A percentile compares a stretch with the other conserved stretches of the same genome.
These are phyloP conservation scores for Nannochloropsis oceanica DNA, from an alignment of 108 stramenopile genomes.

Conservation along the genomic window DNA sequence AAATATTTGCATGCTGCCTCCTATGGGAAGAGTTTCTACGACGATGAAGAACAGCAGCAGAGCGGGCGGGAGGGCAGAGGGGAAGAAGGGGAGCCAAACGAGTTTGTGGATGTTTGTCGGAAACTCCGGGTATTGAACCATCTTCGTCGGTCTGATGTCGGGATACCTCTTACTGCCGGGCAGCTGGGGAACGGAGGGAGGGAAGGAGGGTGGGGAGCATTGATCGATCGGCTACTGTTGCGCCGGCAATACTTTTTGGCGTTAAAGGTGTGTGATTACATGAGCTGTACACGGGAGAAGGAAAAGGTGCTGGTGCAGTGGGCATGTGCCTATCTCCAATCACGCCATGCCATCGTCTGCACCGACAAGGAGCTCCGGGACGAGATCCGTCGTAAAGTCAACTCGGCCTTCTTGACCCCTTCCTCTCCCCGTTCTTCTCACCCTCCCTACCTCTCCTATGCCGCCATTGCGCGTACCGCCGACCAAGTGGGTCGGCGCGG, in stretches of 20 bases:
- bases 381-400: background rate
- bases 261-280: conserved; percentile 31
- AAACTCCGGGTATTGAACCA: conserved; percentile 72
- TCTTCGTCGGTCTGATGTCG: conserved; percentile 53
- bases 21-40: conserved; percentile 70
- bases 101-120: conserved; percentile 45
- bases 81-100: conserved; percentile 35
- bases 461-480: conserved; percentile 1
- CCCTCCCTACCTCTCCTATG: background rate
- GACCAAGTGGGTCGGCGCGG: background rate
- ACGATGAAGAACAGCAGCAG: background rate
- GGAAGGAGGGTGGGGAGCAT: conserved; percentile 34
- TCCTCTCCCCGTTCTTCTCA: no score
- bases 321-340: conserved; percentile 28
- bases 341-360: background rate
- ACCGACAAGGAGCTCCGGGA: conserved; percentile 3
- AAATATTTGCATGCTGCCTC: conserved; percentile 73
- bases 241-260: conserved; percentile 31
- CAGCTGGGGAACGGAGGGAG: conserved; percentile 30
- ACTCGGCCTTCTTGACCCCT: background rate
- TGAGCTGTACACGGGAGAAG: conserved; percentile 17
- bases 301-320: conserved; percentile 35
- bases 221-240: conserved; percentile 30
- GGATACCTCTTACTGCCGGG: conserved; percentile 59
- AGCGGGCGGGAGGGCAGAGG: conserved; percentile 12